Percentiles rank a stretch among this genome's conserved stretches.
phyloP scores from a whole-genome alignment of 2,329 filamentous ascomycete genomes.

The Botrytis medusae region DNA sequence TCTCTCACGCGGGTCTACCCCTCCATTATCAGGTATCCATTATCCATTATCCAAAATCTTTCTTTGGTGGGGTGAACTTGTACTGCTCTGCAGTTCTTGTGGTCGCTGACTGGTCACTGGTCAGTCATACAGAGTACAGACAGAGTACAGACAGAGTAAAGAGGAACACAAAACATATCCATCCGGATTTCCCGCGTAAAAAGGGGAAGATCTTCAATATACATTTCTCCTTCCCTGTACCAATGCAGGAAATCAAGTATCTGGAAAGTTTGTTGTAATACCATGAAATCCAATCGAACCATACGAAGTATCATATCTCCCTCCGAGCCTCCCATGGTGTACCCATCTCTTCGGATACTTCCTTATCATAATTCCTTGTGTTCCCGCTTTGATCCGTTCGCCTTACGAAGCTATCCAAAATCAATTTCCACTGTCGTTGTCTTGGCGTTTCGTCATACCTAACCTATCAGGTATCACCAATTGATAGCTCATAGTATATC shows the following conservation, averaged over 20 bases:
- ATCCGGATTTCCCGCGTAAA: background rate
- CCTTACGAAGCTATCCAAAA: constrained; percentile 1
- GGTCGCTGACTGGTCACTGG: too few relatives aligned
- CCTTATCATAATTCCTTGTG: background rate
- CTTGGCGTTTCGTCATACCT: constrained; percentile 14
- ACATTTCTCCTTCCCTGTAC: background rate
- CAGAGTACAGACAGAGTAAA: too few relatives aligned
- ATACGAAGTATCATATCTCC: background rate
- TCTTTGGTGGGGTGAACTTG: background rate
- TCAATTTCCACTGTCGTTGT: background rate
- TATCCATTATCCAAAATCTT: background rate
- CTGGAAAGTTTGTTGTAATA: background rate
- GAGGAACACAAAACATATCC: background rate
- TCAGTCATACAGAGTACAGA: background rate
- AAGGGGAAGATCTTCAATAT: constrained; percentile 3
- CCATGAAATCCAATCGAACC: background rate
- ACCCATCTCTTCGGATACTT: background rate
- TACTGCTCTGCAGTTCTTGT: background rate
- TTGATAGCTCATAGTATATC: background rate
- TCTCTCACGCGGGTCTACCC: constrained; percentile 11
- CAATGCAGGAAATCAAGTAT: background rate
- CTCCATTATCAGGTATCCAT: background rate
- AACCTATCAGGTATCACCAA: background rate
- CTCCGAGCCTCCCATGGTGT: background rate
- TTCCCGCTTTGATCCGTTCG: constrained; percentile 4